phyloP scores from a whole-genome alignment of 257 asterid genomes.

The Nicotiana attenuata region DNA sequence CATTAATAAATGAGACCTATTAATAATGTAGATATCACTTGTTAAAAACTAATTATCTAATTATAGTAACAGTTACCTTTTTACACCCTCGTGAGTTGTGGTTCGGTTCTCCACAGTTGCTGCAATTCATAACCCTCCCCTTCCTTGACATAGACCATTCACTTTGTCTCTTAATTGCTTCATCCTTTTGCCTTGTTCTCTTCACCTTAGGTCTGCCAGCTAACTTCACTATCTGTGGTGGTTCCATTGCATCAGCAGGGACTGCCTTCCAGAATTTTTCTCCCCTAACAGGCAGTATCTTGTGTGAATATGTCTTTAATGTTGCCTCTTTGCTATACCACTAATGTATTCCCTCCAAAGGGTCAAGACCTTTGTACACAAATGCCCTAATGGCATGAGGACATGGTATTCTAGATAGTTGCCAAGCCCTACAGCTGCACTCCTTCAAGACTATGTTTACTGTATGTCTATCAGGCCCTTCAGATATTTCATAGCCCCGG shows the following conservation, averaged over 20 bases:
- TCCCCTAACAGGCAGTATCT: not conserved
- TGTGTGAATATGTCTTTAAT: too few species aligned
- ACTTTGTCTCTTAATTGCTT: not conserved
- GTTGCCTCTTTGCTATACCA: not conserved
- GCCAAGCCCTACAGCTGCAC: not conserved
- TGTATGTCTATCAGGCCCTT: not conserved
- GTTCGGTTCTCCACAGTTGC: not conserved
- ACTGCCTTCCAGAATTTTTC: not conserved
- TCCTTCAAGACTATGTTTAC: too few species aligned
- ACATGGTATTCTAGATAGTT: not conserved
- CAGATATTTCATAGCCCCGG: not conserved
- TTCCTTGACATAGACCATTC: not conserved
- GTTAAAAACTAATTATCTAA: too few species aligned
- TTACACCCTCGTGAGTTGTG: not conserved
- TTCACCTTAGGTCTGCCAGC: not conserved
- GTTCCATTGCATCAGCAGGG: not conserved
- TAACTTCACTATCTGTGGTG: not conserved
- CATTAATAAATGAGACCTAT: too few species aligned
- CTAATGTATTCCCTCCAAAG: not conserved
- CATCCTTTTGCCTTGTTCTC: not conserved
- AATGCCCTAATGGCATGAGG: not conserved
- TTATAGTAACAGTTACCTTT: not conserved
- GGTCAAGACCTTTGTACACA: too few species aligned
- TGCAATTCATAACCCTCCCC: not conserved
- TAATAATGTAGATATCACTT: too few species aligned